Evolutionary conservation across 495 filamentous ascomycete genomes (phyloP).

Genomic region (Emericellopsis terricola): DNA sequence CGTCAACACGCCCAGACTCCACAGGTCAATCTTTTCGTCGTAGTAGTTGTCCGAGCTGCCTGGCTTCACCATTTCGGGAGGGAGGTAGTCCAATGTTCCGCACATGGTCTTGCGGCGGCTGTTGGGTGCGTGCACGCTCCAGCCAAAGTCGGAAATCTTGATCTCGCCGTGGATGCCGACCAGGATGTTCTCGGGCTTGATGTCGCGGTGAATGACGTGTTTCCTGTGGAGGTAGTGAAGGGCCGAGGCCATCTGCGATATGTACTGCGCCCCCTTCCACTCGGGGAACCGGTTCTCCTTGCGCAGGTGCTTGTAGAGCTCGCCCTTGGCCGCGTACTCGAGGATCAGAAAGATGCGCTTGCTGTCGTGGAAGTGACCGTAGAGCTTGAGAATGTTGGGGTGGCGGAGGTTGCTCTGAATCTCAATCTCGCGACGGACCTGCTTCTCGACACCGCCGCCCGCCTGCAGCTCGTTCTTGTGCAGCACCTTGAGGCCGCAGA

Average conservation of each 20-base stretch:
- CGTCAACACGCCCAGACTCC: constrained; percentile 85
- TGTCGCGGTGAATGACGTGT: constrained; percentile 96
- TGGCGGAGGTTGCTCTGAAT: constrained; percentile 94
- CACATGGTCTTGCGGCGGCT: constrained; percentile 90
- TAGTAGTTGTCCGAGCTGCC: constrained; percentile 70
- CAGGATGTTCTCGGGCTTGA: constrained; percentile 97
- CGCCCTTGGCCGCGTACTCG: constrained; percentile 88
- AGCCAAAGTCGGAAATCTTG: constrained; percentile 96
- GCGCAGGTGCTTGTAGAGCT: constrained; percentile 91
- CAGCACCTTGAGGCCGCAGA: constrained; percentile 91
- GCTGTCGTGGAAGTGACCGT: constrained; percentile 92
- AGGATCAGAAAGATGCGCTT: constrained; percentile 92
- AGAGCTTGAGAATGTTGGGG: constrained; percentile 87
- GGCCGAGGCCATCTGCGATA: constrained; percentile 96
- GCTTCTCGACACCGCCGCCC: constrained; percentile 79
- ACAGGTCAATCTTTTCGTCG: constrained; percentile 88
- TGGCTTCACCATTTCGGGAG: constrained; percentile 88
- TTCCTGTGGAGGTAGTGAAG: constrained; percentile 88
- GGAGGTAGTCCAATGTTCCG: constrained; percentile 91
- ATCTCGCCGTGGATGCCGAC: constrained; percentile 96
- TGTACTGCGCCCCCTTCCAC: constrained; percentile 90
- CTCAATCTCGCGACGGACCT: constrained; percentile 92
- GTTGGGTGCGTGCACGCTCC: constrained; percentile 95
- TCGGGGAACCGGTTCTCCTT: constrained; percentile 80
- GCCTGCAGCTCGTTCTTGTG: constrained; percentile 89